Conservation (phyloP, 805 yeast genomes). For the Saturnispora zaruensis region DNA sequence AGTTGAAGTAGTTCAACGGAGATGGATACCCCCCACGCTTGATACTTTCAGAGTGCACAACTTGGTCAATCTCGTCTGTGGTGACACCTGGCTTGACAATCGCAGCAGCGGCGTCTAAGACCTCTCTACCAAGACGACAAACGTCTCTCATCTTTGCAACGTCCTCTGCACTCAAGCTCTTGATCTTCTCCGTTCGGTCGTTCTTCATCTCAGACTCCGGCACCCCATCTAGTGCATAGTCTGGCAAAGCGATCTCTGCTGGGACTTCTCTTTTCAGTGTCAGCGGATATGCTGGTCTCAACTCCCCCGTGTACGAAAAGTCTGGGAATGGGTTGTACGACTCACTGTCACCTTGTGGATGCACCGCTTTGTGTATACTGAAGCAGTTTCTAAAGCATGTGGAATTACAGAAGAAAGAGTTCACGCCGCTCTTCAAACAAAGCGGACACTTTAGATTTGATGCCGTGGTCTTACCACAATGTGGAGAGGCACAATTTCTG, state of each 20-base stretch:
- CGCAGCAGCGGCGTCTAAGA: slow-evolving; percentile 82
- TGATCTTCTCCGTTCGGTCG: slow-evolving; percentile 60
- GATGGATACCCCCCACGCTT: slow-evolving; percentile 91
- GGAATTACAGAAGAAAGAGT: slow-evolving; percentile 71
- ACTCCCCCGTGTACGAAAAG: slow-evolving; percentile 60
- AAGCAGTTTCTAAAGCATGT: slow-evolving; percentile 70
- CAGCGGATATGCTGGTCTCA: slow-evolving; percentile 77
- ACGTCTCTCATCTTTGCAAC: slow-evolving; percentile 68
- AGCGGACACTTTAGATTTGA: slow-evolving; percentile 83
- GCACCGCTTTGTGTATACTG: slow-evolving; percentile 67
- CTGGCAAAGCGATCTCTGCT: slow-evolving; percentile 63
- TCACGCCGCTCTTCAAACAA: slow-evolving; percentile 65
- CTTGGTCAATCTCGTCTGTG: slow-evolving; percentile 81
- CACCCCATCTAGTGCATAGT: slow-evolving; percentile 71
- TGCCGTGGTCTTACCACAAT: slow-evolving; percentile 75
- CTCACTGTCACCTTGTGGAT: slow-evolving; percentile 50
- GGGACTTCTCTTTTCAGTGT: slow-evolving; percentile 67
- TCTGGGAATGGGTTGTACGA: slow-evolving; percentile 82
- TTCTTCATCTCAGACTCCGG: slow-evolving; percentile 72
- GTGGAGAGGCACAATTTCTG: slow-evolving; percentile 58
- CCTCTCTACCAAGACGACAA: slow-evolving; percentile 72
- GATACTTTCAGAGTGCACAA: slow-evolving; percentile 81
- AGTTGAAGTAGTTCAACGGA: slow-evolving; percentile 88
- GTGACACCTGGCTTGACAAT: slow-evolving; percentile 81
- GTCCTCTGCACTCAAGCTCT: slow-evolving; percentile 55